These are phyloP conservation scores for Rhodotorula sp. DNA, from an alignment of 1,284 basidiomycete species.

Conservation along the genomic window DNA sequence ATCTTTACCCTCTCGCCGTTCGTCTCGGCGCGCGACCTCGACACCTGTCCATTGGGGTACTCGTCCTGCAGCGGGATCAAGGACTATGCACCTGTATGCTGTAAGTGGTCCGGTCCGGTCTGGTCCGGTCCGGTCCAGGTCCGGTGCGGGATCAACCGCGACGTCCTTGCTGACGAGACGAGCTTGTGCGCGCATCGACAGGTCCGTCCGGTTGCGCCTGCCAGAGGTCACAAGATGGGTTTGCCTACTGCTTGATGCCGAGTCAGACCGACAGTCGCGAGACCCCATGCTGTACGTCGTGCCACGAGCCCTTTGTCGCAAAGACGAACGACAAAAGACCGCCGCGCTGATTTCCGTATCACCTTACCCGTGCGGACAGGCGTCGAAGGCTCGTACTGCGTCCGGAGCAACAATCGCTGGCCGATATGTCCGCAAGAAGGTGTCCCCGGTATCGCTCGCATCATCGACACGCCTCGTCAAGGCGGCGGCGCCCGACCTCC, in stretches of 20 bases:
- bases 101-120: not conserved
- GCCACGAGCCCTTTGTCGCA: not conserved
- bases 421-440: not conserved
- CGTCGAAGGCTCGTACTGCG: slow-evolving; percentile 1
- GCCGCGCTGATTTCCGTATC: no score
- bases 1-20: not conserved
- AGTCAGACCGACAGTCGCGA: not conserved
- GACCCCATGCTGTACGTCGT: not conserved
- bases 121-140: not conserved
- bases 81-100: not conserved
- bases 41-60: not conserved
- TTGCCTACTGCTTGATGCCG: slow-evolving; percentile 2
- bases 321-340: not conserved
- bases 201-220: not conserved
- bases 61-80: slow-evolving; percentile 1
- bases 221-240: not conserved
- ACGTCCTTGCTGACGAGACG: no score
- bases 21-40: not conserved
- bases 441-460: no score
- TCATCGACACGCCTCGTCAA: not conserved
- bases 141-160: no score
- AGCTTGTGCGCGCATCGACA: not conserved
- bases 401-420: not conserved
- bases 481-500: not conserved
- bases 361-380: no score